A percentile compares a stretch with the other conserved stretches of the same genome.
Evolutionary conservation across 2,329 filamentous ascomycete species (phyloP).

Genomic region (Lachnellula arida): DNA sequence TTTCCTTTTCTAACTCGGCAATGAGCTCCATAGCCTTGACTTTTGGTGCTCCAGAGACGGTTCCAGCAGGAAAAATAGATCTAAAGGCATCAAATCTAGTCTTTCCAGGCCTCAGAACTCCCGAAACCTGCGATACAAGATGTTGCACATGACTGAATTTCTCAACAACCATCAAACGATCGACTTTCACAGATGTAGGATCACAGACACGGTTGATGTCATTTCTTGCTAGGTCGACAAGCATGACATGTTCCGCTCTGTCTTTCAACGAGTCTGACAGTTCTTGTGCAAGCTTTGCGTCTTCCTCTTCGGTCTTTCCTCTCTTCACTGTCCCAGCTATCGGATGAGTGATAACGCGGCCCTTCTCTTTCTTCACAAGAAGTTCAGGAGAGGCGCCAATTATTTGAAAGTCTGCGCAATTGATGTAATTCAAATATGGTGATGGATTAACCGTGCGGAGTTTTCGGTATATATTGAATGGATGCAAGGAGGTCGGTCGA

Average conservation of each 20-base stretch:
- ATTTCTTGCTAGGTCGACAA: constrained; percentile 93
- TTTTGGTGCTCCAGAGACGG: constrained; percentile 92
- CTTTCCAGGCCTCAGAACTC: constrained; percentile 75
- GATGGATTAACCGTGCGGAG: constrained; percentile 96
- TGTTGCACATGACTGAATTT: constrained; percentile 97
- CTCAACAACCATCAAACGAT: constrained; percentile 90
- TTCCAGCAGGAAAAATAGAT: constrained; percentile 94
- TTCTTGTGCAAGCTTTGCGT: constrained; percentile 72
- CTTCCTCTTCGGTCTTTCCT: constrained; percentile 74
- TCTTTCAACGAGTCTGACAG: constrained; percentile 82
- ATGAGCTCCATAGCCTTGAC: constrained; percentile 97
- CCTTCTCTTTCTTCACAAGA: constrained; percentile 83
- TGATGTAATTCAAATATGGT: constrained; percentile 94
- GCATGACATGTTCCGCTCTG: constrained; percentile 92
- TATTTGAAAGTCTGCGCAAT: constrained; percentile 89
- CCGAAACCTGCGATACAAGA: constrained; percentile 91
- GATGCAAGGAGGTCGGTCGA: constrained; percentile 83
- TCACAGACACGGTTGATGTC: constrained; percentile 96
- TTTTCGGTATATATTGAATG: constrained; percentile 97
- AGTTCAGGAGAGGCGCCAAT: constrained; percentile 93
- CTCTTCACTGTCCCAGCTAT: constrained; percentile 95
- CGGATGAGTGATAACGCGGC: constrained; percentile 89
- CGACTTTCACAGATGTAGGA: constrained; percentile 81
- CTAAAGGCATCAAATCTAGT: constrained; percentile 94
- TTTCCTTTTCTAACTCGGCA: constrained; percentile 88